phyloP scores from a whole-genome alignment of 306 rosid species.

The Glycine latifolia region DNA sequence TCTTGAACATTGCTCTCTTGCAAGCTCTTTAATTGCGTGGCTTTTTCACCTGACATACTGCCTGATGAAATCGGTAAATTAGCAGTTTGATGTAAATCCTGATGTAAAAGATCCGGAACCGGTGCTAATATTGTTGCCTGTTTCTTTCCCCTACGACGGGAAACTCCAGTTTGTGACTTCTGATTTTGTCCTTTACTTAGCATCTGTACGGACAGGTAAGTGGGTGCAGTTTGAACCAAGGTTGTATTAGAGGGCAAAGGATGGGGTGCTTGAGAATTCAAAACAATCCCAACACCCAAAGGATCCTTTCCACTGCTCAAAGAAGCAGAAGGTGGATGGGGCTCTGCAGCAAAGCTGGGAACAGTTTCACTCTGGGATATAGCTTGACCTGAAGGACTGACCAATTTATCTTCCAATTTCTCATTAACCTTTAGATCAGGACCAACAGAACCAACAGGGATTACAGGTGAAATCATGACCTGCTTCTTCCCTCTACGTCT shows the following conservation, averaged over 20 bases:
- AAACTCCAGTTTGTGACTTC: constrained; percentile 67
- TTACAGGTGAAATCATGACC: constrained; percentile 54
- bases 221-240: constrained; percentile 58
- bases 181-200: constrained; percentile 64
- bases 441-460: constrained; percentile 56
- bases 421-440: constrained; percentile 65
- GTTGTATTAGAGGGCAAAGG: constrained; percentile 59
- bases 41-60: constrained; percentile 51
- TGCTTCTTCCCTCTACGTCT: constrained; percentile 88
- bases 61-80: constrained; percentile 52
- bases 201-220: constrained; percentile 51
- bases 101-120: constrained; percentile 55
- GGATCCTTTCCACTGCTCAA: constrained; percentile 52
- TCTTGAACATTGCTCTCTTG: constrained; percentile 56
- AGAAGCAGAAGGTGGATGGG: constrained; percentile 57
- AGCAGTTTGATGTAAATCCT: constrained; percentile 54
- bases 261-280: constrained; percentile 58
- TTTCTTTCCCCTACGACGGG: constrained; percentile 90
- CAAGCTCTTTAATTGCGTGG: constrained; percentile 39
- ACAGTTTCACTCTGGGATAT: constrained; percentile 50
- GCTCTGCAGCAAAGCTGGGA: constrained; percentile 53
- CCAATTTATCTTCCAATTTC: constrained; percentile 55
- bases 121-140: constrained; percentile 52
- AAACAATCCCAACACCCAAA: constrained; percentile 51
- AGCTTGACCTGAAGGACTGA: constrained; percentile 58